Base-by-base conservation (phyloP, 345 rosid species). In the Brassica incana region DNA sequence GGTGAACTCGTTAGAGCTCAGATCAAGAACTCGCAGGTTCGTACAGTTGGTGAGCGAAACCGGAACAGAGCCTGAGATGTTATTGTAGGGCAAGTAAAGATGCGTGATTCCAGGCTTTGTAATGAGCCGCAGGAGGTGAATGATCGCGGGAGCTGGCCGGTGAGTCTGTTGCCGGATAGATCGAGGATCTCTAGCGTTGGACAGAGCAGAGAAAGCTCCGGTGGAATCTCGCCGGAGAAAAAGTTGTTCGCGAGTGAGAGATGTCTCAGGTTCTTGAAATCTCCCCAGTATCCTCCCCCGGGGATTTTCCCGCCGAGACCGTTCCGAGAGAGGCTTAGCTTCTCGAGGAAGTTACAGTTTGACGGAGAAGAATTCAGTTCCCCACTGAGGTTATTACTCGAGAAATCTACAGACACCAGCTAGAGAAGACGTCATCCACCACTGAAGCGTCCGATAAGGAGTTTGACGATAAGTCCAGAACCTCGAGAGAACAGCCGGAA, bases 21-120 rank as follows among this genome's bases (percentile, higher is more conserved):
- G 90, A 83, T 94, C 97, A 27, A 94, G 91, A 78, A 88, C 92
- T 79, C 83, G 87, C 27, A 94, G 96, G 65, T 75, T 84, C 69
- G 84, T 84, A 78, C 88, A 84, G 66, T 88, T 85, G 27, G 81
- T 73, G 61, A 94, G 87, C 8, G 97, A 80, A 10, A 76, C 69
- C 2, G 98, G 97, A 73, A 94, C 85, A 20, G 76, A 59, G 63
- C 98, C 97, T 7, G 89, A 83, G 56, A 94, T 70, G 76, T 94
- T 90, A 88, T 94, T 94, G 85, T 83, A 86, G 10, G 98, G 87
- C 52, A 85, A 84, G 78, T 85, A 85, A 5, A 94, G 90, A 81
- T 74, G 70, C 23, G 73, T 80, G 79, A 94, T 85, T 67, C 73
- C 85, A 0, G 88, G 80, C 74, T 86, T 43, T 71, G 80, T 84